Conservation (phyloP, 768 basidiomycete genomes). For the Pulveroboletus sp. region DNA sequence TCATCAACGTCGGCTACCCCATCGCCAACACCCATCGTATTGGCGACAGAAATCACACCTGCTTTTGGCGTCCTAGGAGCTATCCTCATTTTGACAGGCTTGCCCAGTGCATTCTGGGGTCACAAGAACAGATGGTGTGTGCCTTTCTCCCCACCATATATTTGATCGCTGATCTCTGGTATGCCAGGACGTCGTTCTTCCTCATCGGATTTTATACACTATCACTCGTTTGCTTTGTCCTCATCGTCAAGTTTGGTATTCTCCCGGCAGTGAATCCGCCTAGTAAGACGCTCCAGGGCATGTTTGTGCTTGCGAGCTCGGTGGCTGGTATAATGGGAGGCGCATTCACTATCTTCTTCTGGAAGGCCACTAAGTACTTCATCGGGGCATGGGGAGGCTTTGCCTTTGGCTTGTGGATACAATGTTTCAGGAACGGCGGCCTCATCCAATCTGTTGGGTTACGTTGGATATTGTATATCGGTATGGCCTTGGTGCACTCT, state of each 20-base stretch:
- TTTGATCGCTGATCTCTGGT: constrained; percentile 7
- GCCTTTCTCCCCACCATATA: not conserved
- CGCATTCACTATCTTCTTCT: constrained; percentile 86
- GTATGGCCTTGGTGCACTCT: constrained; percentile 37
- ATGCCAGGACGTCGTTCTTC: constrained; percentile 84
- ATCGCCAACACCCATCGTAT: constrained; percentile 34
- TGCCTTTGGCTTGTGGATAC: constrained; percentile 80
- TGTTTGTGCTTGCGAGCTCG: constrained; percentile 80
- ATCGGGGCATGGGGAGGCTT: constrained; percentile 66
- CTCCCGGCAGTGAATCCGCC: constrained; percentile 82
- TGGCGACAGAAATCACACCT: constrained; percentile 72
- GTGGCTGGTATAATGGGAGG: constrained; percentile 84
- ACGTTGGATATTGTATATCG: constrained; percentile 88
- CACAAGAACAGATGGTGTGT: constrained; percentile 93
- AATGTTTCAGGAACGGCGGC: constrained; percentile 80
- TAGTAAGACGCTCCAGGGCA: constrained; percentile 70
- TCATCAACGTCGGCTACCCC: constrained; percentile 41
- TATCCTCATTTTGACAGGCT: constrained; percentile 82
- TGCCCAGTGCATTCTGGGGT: constrained; percentile 87
- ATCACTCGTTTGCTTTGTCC: constrained; percentile 78
- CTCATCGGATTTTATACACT: constrained; percentile 89
- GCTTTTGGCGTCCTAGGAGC: constrained; percentile 88
- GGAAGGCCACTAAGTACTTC: constrained; percentile 82
- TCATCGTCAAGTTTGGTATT: constrained; percentile 87
- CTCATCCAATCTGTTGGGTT: constrained; percentile 72